Evolutionary conservation across 305 asterid genomes (phyloP), one percentile per base, ranked within the genome.

Genomic region (Salvia sclarea): DNA sequence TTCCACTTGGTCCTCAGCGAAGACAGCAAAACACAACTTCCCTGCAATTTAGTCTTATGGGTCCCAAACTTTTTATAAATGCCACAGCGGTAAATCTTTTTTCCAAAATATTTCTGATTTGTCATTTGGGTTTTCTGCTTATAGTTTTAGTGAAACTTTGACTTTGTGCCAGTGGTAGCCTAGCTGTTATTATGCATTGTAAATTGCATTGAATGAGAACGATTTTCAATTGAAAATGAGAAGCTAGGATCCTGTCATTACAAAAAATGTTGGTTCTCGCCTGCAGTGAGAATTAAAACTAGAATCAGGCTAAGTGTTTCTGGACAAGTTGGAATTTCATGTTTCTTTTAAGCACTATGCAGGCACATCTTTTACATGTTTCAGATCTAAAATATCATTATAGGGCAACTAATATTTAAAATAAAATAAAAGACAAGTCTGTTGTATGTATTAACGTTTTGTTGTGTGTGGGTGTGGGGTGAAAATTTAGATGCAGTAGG

Each of bases 1-100:
- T 94, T 79, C 97, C 99, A 37, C 93, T 94, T 70, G 99, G 98
- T 76, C 99, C 97, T 54, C 96, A 93, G 53, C 83, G 95, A 53
- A 87, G 89, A 77, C 90, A 89, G 72, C 87, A 83, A 74, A 85
- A 80, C 75, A 76, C 86, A 49, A 79, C 91, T 50, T 91, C 98
- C 45, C 77, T 93, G 78, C 98, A 89, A 72, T 93, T 93, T 76
- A 93, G 98, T 85, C 83, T 93, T 66, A 76, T 91, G 88, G 98
- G 98, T 52, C 96, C 97, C 73, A 87, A 80, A 80, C 98, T 93
- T 73, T 86, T 76, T 61, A 79, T 93, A 52, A 93, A 94, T 77
- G 86, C 88, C 49, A 44, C 79, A 33, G 83, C 77, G 87, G 98
- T 91, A 87, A 78, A 65, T 69, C 56, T 75, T 75, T 65, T 64